Conservation (phyloP, 768 basidiomycete species). For the Boletus reticuloceps region DNA sequence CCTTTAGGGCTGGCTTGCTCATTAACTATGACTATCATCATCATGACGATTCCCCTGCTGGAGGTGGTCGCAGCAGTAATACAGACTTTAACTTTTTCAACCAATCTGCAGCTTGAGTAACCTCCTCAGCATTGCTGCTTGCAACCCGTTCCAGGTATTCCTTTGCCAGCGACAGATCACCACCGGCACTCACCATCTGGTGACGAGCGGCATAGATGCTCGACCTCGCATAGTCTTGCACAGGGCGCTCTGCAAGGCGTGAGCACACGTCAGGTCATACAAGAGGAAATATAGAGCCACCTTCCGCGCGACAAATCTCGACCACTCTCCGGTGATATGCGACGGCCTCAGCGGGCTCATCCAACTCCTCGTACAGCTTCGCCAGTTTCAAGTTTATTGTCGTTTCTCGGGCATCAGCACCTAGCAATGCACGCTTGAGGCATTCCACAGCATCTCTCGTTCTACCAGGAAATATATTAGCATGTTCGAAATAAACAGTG, state of each 20-base stretch:
- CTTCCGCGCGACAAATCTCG: slow-evolving; percentile 53
- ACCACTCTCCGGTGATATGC: slow-evolving; percentile 81
- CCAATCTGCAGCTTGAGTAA: slow-evolving; percentile 67
- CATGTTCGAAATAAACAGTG: not conserved
- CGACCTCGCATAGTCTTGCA: slow-evolving; percentile 82
- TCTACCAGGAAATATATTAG: slow-evolving; percentile 40
- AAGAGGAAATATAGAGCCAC: slow-evolving; percentile 32
- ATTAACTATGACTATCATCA: not conserved
- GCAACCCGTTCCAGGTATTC: slow-evolving; percentile 74
- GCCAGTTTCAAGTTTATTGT: slow-evolving; percentile 73
- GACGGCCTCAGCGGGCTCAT: slow-evolving; percentile 65
- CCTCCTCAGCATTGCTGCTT: slow-evolving; percentile 79
- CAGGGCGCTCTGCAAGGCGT: slow-evolving; percentile 49
- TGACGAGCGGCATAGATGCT: slow-evolving; percentile 81
- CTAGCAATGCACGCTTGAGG: slow-evolving; percentile 83
- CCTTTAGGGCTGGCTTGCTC: slow-evolving; percentile 32
- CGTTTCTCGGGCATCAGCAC: slow-evolving; percentile 75
- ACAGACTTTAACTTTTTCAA: slow-evolving; percentile 54
- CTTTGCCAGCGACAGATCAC: slow-evolving; percentile 67
- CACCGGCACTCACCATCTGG: slow-evolving; percentile 59
- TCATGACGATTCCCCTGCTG: not conserved
- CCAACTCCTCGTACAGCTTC: slow-evolving; percentile 61
- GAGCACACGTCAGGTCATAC: slow-evolving; percentile 5
- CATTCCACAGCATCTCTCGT: slow-evolving; percentile 88
- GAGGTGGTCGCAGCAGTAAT: slow-evolving; percentile 20